Base-by-base conservation (phyloP, 306 rosid species). In the Argentina anserina region DNA sequence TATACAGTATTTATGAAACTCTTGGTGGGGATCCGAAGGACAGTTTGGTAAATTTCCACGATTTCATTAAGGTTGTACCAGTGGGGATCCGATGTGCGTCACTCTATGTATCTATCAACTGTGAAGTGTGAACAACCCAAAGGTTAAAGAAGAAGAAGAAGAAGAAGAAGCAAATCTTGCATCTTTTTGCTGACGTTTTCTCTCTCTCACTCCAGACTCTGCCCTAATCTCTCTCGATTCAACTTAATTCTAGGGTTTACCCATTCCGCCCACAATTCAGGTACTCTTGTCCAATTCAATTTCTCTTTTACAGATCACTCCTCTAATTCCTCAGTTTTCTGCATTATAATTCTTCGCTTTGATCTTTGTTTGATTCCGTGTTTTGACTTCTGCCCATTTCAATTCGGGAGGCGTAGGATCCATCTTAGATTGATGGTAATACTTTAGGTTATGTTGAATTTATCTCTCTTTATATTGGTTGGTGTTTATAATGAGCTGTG, bases 341-440 rank as follows among this genome's bases (percentile, higher is more conserved):
- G 36, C 67, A 6, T 41, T 34, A 4, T 70, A 41, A 10, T 75
- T 65, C 72, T 43, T 52, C 64, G 1, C 46, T 25, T 23, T 28
- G 41, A 68, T 53, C 78, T 78, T 40, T 77, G 82, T 76, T 76
- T 64, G 53, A 67, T 29, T 31, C 21, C 39, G 11, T 8, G 21
- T 65, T 55, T 66, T 47, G 1, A 17, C 42, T 46, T 55, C 68
- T 67, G 31, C 52, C n/a, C 11, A 7, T 15, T 71, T 68, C 15
- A 9, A 34, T 47, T 46, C 29, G 37, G 64, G 23, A n/a, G 63
- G 55, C 69, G 52, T 75, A 6, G 58, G 58, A 50, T 50, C n/a
- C 8, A 26, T 46, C 52, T 20, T 25, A 62, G 40, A 34, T 63
- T 20, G 17, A 13, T 36, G 67, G 15, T 34, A 20, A 34, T 62